Conservation (phyloP, 2,329 filamentous ascomycete species). For the Fusarium pseudoanthophilum region DNA sequence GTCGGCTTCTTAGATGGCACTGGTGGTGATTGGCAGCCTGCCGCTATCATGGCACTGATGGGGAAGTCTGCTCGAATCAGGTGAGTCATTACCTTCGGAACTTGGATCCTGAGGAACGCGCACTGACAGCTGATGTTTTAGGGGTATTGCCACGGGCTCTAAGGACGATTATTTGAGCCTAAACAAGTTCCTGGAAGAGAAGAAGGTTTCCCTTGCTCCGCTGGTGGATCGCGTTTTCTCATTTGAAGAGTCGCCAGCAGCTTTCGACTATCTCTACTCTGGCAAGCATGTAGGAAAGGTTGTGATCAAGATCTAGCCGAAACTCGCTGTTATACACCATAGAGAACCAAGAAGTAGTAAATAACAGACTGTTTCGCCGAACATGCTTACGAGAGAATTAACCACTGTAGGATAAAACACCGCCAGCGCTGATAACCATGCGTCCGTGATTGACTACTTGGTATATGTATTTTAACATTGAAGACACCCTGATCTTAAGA, state of each 20-base stretch:
- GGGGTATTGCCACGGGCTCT: neutral
- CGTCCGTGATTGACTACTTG: neutral
- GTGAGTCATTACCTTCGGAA: neutral
- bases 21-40: neutral
- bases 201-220: neutral
- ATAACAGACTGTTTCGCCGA: neutral
- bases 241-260: neutral
- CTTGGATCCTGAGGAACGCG: no score
- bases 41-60: neutral
- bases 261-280: neutral
- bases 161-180: neutral
- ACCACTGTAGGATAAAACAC: fast-evolving
- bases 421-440: fast-evolving
- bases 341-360: fast-evolving
- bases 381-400: neutral
- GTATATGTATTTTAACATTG: neutral
- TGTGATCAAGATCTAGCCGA: neutral
- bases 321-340: no score
- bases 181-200: neutral
- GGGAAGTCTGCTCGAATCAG: neutral
- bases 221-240: neutral
- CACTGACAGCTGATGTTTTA: neutral
- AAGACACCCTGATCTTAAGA: neutral
- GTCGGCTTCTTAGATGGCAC: fast-evolving
- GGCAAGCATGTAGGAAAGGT: neutral